Conservation (phyloP, 225 moss, liverwort and hornwort genomes). For the Pseudisothecium myosuroides region DNA sequence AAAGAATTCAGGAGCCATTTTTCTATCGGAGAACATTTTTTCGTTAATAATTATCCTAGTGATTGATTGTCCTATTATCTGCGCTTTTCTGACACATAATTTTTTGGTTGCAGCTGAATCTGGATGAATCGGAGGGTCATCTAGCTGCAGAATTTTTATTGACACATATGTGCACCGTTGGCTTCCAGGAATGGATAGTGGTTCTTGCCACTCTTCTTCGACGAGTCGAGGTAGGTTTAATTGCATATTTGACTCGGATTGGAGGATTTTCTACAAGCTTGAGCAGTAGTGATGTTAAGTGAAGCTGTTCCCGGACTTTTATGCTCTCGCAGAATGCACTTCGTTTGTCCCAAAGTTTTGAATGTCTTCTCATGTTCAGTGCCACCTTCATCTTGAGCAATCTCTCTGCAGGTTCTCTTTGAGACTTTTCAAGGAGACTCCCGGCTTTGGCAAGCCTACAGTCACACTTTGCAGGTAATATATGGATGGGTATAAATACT, state of each 20-base stretch:
- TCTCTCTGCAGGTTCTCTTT: constrained; percentile 50
- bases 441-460: constrained; percentile 85
- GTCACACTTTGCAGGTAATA: constrained; percentile 85
- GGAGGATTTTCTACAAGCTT: background rate
- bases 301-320: background rate
- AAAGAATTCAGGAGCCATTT: background rate
- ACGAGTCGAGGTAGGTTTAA: constrained; percentile 49
- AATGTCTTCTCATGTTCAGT: background rate
- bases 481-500: background rate
- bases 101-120: constrained; percentile 55
- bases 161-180: constrained; percentile 70
- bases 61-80: background rate
- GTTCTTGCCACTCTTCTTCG: constrained; percentile 81
- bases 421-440: constrained; percentile 77
- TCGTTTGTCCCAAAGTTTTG: background rate
- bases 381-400: background rate
- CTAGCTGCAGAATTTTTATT: constrained; percentile 64
- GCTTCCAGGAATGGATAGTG: constrained; percentile 96
- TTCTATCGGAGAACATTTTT: background rate
- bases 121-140: constrained; percentile 50
- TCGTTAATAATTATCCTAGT: background rate
- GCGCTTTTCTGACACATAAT: background rate
- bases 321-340: background rate
- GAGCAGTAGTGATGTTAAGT: background rate
- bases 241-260: background rate